A percentile compares a stretch with the other conserved stretches of the same genome.
phyloP scores from a whole-genome alignment of 2,329 filamentous ascomycete species.

The Cladophialophora yegresii region DNA sequence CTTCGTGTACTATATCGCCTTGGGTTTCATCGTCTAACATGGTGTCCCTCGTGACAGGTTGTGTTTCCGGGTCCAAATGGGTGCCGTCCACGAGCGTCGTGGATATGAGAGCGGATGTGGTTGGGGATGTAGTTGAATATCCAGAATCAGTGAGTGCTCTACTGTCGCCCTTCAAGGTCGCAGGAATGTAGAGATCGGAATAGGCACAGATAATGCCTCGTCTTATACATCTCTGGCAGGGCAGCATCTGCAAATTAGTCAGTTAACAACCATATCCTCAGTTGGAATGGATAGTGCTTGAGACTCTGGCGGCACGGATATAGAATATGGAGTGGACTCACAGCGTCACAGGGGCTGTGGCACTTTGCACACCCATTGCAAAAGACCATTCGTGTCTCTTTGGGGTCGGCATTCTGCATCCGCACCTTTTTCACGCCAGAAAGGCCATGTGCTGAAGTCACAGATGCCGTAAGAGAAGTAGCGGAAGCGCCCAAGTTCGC shows the following conservation, averaged over 20 bases:
- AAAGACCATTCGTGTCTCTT: background rate
- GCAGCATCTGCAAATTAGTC: background rate
- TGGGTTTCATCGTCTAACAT: background rate
- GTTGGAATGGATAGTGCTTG: background rate
- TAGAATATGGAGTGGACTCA: background rate
- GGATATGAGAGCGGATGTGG: background rate
- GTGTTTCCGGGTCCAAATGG: background rate
- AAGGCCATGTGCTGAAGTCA: background rate
- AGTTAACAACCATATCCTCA: background rate
- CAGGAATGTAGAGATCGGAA: slow-evolving; percentile 1
- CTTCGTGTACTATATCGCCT: slow-evolving; percentile 2
- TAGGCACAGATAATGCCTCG: background rate
- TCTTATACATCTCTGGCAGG: background rate
- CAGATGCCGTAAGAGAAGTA: background rate
- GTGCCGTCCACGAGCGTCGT: background rate
- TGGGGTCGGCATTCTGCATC: background rate
- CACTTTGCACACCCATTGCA: slow-evolving; percentile 1
- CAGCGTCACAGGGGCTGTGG: background rate
- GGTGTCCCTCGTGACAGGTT: background rate
- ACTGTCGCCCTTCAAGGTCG: background rate
- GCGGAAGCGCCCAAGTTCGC: background rate
- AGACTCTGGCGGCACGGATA: background rate
- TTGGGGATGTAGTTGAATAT: background rate
- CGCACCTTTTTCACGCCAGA: background rate
- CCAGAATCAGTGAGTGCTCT: background rate